Evolutionary conservation across 345 rosid species (phyloP).

Genomic region (Mallotus nudiflorus): DNA sequence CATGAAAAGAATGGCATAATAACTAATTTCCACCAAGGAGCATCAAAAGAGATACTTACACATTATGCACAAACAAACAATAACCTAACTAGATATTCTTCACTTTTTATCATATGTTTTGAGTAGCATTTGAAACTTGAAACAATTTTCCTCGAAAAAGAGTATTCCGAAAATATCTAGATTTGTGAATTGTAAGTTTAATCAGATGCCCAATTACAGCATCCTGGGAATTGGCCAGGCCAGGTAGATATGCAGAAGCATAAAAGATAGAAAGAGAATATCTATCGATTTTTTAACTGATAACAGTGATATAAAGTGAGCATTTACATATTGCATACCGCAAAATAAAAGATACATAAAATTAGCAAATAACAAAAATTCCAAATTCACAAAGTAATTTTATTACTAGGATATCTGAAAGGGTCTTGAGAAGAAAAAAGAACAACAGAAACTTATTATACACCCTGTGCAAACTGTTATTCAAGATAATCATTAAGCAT

Average conservation of each 20-base stretch:
- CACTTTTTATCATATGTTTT: background rate
- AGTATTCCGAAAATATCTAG: background rate
- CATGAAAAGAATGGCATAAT: too few relatives aligned
- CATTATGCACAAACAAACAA: background rate
- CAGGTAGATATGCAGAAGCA: background rate
- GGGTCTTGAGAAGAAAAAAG: background rate
- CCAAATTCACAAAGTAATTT: background rate
- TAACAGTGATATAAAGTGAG: background rate
- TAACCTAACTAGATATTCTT: background rate
- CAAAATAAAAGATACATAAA: background rate
- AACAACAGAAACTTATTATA: constrained; percentile 14
- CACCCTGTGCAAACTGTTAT: constrained; percentile 98
- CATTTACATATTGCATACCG: background rate
- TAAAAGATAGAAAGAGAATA: background rate
- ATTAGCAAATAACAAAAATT: background rate
- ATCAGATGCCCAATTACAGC: background rate
- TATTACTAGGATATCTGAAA: background rate
- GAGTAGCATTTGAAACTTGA: background rate
- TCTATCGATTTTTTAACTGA: background rate
- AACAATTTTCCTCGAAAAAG: background rate
- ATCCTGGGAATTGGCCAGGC: background rate
- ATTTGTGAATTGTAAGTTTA: background rate
- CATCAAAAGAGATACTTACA: background rate
- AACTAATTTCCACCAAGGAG: too few relatives aligned
- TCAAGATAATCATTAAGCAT: constrained; percentile 94